Percentiles rank a stretch among this genome's conserved stretches.
phyloP scores from a whole-genome alignment of 345 rosid genomes.

The Boechera retrofracta region DNA sequence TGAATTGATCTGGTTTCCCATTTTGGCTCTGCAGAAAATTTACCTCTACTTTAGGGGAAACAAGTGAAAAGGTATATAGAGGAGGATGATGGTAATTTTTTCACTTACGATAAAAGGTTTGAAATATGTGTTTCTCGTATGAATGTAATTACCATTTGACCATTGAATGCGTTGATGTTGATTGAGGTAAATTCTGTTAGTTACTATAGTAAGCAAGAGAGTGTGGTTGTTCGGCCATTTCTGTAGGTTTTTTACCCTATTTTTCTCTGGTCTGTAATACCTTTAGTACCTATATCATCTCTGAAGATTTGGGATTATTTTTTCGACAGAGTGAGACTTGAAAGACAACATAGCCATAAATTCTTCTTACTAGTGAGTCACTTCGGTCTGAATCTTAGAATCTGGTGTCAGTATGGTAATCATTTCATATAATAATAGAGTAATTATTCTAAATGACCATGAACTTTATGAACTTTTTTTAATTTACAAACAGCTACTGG shows the following conservation, averaged over 20 bases:
- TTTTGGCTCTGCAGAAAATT: conserved; percentile 65
- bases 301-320: not conserved
- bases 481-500: not conserved
- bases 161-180: conserved; percentile 29
- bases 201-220: conserved; percentile 27
- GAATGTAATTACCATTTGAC: conserved; percentile 46
- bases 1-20: not conserved
- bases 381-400: not conserved
- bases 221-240: conserved; percentile 40
- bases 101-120: conserved; percentile 19
- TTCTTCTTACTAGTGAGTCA: not conserved
- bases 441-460: not conserved
- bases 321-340: not conserved
- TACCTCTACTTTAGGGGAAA: conserved; percentile 85
- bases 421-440: not conserved
- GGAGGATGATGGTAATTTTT: conserved; percentile 25
- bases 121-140: conserved; percentile 30
- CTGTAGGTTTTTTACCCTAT: conserved; percentile 15
- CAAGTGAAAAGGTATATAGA: conserved; percentile 49
- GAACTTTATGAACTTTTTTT: not conserved
- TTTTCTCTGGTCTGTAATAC: conserved; percentile 23
- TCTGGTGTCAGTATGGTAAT: not conserved
- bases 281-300: conserved; percentile 14
- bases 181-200: conserved; percentile 33
- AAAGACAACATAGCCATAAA: not conserved